Conservation (phyloP, 2,329 filamentous ascomycete genomes). For the Fusarium sp. region DNA sequence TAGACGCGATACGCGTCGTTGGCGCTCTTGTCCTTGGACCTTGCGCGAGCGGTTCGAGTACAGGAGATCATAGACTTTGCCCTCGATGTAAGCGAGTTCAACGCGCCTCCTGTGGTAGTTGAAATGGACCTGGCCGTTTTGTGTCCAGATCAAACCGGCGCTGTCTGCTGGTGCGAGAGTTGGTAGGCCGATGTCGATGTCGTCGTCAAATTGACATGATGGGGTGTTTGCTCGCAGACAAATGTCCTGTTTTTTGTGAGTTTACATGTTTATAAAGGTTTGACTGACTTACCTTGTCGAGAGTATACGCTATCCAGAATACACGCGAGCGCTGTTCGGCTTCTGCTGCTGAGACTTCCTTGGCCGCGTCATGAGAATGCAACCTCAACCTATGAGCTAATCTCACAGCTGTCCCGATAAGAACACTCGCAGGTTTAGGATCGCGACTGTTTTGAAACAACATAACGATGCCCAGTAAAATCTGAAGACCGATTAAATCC, state of each 20-base stretch:
- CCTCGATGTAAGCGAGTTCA: constrained; percentile 59
- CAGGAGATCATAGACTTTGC: constrained; percentile 59
- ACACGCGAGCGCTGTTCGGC: constrained; percentile 55
- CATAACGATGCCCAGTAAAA: constrained; percentile 57
- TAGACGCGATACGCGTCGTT: constrained; percentile 48
- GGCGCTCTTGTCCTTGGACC: constrained; percentile 50
- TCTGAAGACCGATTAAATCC: constrained; percentile 58
- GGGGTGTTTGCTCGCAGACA: constrained; percentile 56
- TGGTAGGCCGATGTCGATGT: constrained; percentile 59
- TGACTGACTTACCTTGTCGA: constrained; percentile 55
- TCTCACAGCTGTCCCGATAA: constrained; percentile 58
- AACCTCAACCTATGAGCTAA: constrained; percentile 56
- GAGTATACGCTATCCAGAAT: constrained; percentile 60
- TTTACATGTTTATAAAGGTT: fast-evolving
- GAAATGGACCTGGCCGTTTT: constrained; percentile 53
- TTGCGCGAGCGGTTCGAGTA: constrained; percentile 52
- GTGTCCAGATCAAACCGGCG: constrained; percentile 54
- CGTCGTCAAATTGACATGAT: constrained; percentile 57
- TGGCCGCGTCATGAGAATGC: constrained; percentile 50
- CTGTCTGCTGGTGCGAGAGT: constrained; percentile 49
- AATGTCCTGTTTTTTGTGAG: constrained; percentile 47
- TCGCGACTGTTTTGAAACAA: constrained; percentile 57
- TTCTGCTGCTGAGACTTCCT: constrained; percentile 49
- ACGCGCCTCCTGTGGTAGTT: constrained; percentile 59
- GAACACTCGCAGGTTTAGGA: constrained; percentile 55